These are phyloP conservation scores for Candida tropicalis DNA, from an alignment of 1,139 yeast species.

Conservation along the genomic window DNA sequence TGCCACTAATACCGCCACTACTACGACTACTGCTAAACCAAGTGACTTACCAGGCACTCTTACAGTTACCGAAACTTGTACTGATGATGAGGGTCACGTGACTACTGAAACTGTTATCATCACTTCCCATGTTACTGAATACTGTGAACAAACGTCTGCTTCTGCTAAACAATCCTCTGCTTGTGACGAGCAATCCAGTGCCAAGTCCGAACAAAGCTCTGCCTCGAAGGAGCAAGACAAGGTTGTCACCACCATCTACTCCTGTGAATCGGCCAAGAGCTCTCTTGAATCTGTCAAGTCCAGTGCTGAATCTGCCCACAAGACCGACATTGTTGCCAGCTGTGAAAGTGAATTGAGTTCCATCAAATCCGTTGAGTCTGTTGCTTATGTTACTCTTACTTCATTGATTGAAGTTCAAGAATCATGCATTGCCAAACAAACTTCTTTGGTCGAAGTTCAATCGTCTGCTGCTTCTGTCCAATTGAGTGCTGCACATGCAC, in stretches of 20 bases:
- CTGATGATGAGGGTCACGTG: conserved; percentile 8
- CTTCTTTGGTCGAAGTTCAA: conserved; percentile 10
- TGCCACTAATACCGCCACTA: conserved; percentile 10
- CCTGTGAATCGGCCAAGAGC: conserved; percentile 16
- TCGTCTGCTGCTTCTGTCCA: conserved; percentile 14
- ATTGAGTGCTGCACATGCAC: conserved; percentile 13
- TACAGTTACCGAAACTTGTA: conserved; percentile 5
- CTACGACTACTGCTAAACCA: conserved; percentile 12
- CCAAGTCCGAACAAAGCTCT: conserved; percentile 12
- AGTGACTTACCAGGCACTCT: conserved; percentile 3
- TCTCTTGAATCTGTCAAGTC: conserved; percentile 15
- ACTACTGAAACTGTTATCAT: conserved; percentile 7
- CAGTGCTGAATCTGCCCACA: conserved; percentile 10
- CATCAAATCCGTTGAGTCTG: conserved; percentile 9
- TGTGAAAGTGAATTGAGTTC: conserved; percentile 12
- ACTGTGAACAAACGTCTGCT: conserved; percentile 11
- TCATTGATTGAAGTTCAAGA: conserved; percentile 9
- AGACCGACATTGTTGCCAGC: conserved; percentile 12
- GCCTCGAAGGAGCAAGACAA: conserved; percentile 9
- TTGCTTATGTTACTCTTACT: conserved; percentile 10
- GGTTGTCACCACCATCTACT: conserved; percentile 13
- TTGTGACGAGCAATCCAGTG: conserved; percentile 8
- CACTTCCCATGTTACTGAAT: conserved; percentile 9
- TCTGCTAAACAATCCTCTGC: conserved; percentile 13
- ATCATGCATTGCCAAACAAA: conserved; percentile 11